These are phyloP conservation scores for Dendrobium huoshanense DNA, from an alignment of 106 monocot species.

Conservation along the genomic window DNA sequence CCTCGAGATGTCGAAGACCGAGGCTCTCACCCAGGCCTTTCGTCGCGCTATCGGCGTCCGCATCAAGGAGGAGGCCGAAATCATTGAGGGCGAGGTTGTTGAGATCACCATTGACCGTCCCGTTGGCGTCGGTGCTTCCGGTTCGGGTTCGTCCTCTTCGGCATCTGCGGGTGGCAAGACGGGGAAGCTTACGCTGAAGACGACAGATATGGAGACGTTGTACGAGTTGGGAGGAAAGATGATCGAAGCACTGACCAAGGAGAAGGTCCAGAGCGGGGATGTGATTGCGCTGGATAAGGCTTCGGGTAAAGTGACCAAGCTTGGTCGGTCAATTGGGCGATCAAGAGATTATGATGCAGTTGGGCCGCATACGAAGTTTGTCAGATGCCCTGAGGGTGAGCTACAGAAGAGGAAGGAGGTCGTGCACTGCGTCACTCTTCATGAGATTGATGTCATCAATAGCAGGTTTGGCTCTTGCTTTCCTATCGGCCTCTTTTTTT, in stretches of 20 bases:
- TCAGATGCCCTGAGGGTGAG: conserved; percentile 88
- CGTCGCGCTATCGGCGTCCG: conserved; percentile 71
- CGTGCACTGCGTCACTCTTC: conserved; percentile 79
- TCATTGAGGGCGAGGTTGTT: conserved; percentile 98
- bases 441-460: conserved; percentile 94
- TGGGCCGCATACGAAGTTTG: conserved; percentile 73
- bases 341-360: conserved; percentile 69
- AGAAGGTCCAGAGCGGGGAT: conserved; percentile 87
- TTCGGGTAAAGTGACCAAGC: conserved; percentile 65
- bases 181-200: conserved; percentile 62
- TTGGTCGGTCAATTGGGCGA: conserved; percentile 55
- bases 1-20: conserved; percentile 46
- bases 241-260: conserved; percentile 83
- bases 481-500: background rate
- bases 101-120: conserved; percentile 90
- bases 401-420: conserved; percentile 94
- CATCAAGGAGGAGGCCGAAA: conserved; percentile 98
- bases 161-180: conserved; percentile 31
- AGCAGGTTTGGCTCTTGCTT: conserved; percentile 55
- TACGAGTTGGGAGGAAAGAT: conserved; percentile 91
- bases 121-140: conserved; percentile 9
- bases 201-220: conserved; percentile 73
- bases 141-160: background rate
- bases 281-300: conserved; percentile 57
- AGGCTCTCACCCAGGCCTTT: conserved; percentile 14